A percentile compares a stretch with the other conserved stretches of the same genome.
These are phyloP conservation scores for Wallacemonas sp. DNA, from an alignment of 208 protist species.

Conservation along the genomic window DNA sequence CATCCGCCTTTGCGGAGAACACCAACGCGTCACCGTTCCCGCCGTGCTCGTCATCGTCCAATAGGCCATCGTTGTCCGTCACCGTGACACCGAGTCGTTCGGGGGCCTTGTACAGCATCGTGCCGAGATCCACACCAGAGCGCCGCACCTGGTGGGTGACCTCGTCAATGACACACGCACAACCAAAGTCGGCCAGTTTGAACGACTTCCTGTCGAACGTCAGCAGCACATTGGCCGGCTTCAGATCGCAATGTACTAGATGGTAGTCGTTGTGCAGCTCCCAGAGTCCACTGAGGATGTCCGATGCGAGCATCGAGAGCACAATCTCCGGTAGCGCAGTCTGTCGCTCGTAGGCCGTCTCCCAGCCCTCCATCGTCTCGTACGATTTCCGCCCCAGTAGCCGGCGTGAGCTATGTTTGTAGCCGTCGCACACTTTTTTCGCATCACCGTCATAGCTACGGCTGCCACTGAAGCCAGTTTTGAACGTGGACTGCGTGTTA, in stretches of 20 bases:
- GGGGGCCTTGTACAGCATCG: slow-evolving; percentile 87
- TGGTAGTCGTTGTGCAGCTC: slow-evolving; percentile 84
- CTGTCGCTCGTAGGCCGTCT: slow-evolving; percentile 93
- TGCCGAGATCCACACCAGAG: slow-evolving; percentile 62
- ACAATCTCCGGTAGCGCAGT: slow-evolving; percentile 99
- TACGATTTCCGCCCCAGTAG: slow-evolving; percentile 59
- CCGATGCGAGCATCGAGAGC: slow-evolving; percentile 99
- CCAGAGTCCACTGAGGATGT: slow-evolving; percentile 80
- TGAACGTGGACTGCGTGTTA: slow-evolving; percentile 69
- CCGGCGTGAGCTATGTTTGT: slow-evolving; percentile 39
- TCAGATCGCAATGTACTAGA: slow-evolving; percentile 96
- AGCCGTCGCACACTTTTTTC: not conserved
- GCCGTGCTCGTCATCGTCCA: not conserved
- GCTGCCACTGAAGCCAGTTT: slow-evolving; percentile 3
- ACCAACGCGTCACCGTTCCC: slow-evolving; percentile 40
- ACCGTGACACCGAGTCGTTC: slow-evolving; percentile 43
- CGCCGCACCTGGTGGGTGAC: slow-evolving; percentile 34
- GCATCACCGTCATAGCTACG: slow-evolving; percentile 3
- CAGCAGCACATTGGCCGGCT: slow-evolving; percentile 96
- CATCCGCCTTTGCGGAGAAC: slow-evolving; percentile 80
- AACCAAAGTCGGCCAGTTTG: slow-evolving; percentile 89
- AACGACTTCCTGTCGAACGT: slow-evolving; percentile 65
- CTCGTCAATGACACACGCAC: slow-evolving; percentile 67
- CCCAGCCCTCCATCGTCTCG: slow-evolving; percentile 65
- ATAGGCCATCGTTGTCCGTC: slow-evolving; percentile 10